phyloP scores from a whole-genome alignment of 2,329 filamentous ascomycete genomes.

The Eutypella sp. region DNA sequence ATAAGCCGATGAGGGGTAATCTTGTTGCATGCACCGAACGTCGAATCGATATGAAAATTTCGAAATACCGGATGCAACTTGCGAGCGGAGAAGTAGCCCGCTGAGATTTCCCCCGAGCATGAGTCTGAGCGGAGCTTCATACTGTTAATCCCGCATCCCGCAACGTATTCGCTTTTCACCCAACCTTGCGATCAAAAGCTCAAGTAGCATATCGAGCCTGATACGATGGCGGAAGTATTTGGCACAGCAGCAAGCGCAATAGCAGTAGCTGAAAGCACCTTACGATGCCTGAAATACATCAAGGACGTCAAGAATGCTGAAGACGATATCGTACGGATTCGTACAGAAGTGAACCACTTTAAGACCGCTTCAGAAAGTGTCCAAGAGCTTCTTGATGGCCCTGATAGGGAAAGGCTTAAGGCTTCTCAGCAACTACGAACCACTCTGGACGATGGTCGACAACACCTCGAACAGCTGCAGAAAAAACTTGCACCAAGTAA shows the following conservation, averaged over 20 bases:
- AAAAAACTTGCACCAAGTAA: neutral
- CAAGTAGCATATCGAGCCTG: too few species aligned
- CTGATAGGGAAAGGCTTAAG: neutral
- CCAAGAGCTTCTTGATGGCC: neutral
- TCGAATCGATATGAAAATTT: neutral
- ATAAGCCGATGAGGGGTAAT: neutral
- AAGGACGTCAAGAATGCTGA: slow-evolving; percentile 24
- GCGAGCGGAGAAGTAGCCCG: neutral
- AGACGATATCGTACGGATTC: slow-evolving; percentile 26
- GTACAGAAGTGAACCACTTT: slow-evolving; percentile 20
- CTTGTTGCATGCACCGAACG: neutral
- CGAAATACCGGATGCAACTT: too few species aligned
- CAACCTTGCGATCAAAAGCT: too few species aligned
- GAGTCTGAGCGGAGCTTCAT: neutral
- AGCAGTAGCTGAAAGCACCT: slow-evolving; percentile 29
- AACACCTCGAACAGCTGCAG: neutral
- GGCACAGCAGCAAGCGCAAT: slow-evolving; percentile 29
- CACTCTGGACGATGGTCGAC: neutral
- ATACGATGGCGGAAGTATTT: slow-evolving; percentile 20
- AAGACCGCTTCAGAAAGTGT: slow-evolving; percentile 12
- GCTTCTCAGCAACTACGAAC: too few species aligned
- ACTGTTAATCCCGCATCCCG: too few species aligned
- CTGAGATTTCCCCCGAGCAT: neutral
- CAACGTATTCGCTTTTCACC: too few species aligned
- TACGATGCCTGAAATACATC: slow-evolving; percentile 30